Evolutionary conservation across 495 filamentous ascomycete species (phyloP).

Genomic region (Mycothermus thermophilus): DNA sequence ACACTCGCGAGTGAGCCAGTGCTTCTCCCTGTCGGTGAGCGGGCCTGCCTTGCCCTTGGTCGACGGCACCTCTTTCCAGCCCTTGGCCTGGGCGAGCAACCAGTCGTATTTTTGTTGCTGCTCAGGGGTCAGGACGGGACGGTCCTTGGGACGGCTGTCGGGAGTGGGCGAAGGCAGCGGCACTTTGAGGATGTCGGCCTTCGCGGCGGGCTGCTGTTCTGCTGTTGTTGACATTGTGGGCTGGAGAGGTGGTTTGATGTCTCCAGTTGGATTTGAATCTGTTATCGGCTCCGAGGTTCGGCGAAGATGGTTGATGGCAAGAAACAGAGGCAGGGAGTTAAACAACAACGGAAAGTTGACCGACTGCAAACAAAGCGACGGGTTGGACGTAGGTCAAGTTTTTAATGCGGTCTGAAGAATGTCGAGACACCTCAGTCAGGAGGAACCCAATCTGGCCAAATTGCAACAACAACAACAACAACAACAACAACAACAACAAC

Average conservation of each 20-base stretch:
- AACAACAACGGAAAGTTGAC: too few species aligned
- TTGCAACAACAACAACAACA: too few species aligned
- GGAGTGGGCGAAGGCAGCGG: conserved; percentile 54
- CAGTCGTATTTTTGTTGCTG: conserved; percentile 71
- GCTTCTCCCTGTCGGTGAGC: conserved; percentile 63
- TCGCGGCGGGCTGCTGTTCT: conserved; percentile 10
- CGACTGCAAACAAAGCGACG: too few species aligned
- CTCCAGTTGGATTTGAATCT: too few species aligned
- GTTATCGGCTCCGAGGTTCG: too few species aligned
- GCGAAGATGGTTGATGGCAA: too few species aligned
- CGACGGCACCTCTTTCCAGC: conserved; percentile 58
- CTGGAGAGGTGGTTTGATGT: too few species aligned
- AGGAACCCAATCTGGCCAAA: neutral
- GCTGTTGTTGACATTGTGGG: conserved; percentile 19
- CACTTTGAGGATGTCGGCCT: conserved; percentile 40
- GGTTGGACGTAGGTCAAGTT: too few species aligned
- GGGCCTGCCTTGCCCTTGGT: conserved; percentile 48
- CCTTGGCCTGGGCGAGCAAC: conserved; percentile 50
- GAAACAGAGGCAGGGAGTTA: too few species aligned
- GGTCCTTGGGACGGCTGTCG: conserved; percentile 37
- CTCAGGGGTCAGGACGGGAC: conserved; percentile 49
- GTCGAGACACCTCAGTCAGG: neutral
- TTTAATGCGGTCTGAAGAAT: too few species aligned
- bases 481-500: too few species aligned
- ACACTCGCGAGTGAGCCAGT: conserved; percentile 87